These are phyloP conservation scores for Senna tora DNA, from an alignment of 306 rosid species.

Conservation along the genomic window DNA sequence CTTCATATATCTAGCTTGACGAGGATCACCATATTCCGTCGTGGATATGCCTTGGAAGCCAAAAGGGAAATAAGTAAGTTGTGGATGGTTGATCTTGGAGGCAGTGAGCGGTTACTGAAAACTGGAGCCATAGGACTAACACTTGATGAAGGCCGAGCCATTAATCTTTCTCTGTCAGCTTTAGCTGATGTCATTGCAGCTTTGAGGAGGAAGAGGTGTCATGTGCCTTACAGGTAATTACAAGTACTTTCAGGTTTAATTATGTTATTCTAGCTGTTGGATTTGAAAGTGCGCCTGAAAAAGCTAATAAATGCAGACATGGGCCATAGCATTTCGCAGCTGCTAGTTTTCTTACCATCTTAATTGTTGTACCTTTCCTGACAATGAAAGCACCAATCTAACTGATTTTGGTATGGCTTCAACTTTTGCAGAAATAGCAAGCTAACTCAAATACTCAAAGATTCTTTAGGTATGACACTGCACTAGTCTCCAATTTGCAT, in stretches of 20 bases:
- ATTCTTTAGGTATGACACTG: constrained; percentile 75
- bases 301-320: constrained; percentile 21
- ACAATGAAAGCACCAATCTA: constrained; percentile 39
- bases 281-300: constrained; percentile 24
- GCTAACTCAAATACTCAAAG: constrained; percentile 93
- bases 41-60: constrained; percentile 57
- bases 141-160: constrained; percentile 94
- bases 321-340: constrained; percentile 17
- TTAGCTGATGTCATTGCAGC: constrained; percentile 94
- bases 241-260: constrained; percentile 32
- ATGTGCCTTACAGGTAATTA: constrained; percentile 93
- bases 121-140: constrained; percentile 93
- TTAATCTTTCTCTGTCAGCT: constrained; percentile 97
- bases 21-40: constrained; percentile 78
- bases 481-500: constrained; percentile 36
- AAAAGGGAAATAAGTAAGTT: constrained; percentile 71
- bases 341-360: constrained; percentile 15
- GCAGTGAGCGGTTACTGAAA: constrained; percentile 88
- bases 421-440: constrained; percentile 88
- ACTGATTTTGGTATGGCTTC: constrained; percentile 29
- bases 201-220: constrained; percentile 79
- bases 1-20: constrained; percentile 98
- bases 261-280: constrained; percentile 22
- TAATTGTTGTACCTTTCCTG: constrained; percentile 37
- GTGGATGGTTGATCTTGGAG: constrained; percentile 99